A percentile compares a stretch with the other conserved stretches of the same genome.
Conservation (phyloP, 768 basidiomycete species). For the Suillus spraguei region DNA sequence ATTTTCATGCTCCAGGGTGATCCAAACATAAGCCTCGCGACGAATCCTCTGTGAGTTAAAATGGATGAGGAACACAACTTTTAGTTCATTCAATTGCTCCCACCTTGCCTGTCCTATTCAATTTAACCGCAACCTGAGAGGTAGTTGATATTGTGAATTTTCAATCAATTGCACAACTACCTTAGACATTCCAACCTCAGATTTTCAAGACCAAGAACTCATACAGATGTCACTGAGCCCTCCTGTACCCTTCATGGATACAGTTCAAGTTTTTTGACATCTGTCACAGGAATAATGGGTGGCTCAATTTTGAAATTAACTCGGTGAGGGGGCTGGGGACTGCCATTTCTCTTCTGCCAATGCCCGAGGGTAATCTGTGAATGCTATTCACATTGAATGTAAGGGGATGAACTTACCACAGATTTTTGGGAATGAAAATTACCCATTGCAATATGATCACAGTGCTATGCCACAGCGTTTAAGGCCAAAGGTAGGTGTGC, state of each 20-base stretch:
- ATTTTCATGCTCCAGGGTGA: conserved; percentile 16
- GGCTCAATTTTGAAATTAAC: not conserved
- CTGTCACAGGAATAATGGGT: not conserved
- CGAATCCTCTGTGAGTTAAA: conserved; percentile 9
- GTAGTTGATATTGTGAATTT: not conserved
- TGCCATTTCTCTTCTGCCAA: not conserved
- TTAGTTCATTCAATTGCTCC: not conserved
- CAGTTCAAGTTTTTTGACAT: not conserved
- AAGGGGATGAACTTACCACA: not conserved
- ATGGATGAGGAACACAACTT: not conserved
- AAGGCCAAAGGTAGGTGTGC: not conserved
- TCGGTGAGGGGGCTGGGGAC: not conserved
- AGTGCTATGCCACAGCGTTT: too few relatives aligned
- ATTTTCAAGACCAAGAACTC: not conserved
- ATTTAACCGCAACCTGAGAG: conserved; percentile 11
- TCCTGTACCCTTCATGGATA: conserved; percentile 4
- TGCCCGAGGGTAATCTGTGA: not conserved
- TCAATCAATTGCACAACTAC: not conserved
- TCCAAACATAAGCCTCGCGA: conserved; percentile 13
- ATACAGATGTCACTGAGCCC: conserved; percentile 16
- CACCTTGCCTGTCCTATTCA: conserved; percentile 6
- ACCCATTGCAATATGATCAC: not conserved
- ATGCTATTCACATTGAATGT: not conserved
- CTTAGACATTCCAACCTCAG: not conserved
- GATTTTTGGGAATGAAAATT: too few relatives aligned